Evolutionary conservation across 177 flowering plant genomes (phyloP), one percentile per base, ranked within the genome.

Genomic region (Vitis hybrid): DNA sequence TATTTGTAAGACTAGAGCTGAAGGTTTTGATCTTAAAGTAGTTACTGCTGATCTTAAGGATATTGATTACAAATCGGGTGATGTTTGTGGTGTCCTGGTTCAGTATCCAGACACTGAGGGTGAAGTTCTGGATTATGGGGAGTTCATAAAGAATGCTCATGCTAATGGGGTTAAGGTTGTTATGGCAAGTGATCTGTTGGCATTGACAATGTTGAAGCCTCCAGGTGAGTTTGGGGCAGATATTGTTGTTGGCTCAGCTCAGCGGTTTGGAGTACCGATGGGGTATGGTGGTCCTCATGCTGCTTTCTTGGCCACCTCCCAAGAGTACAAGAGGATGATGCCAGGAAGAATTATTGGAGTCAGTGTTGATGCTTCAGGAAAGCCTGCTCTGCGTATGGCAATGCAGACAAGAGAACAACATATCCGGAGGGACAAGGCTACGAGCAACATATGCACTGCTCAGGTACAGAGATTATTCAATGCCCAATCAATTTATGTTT

Each of bases 251-350:
- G 97, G 99, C 11, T 90, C 98, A 0, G 95, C 98, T 18, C 98
- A 95, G 86, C 85, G 98, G 73, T 95, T 93, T 77, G 99, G 99
- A 14, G 99, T 95, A 50, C 98, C 99, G 1, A 90, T 95, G 99
- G 99, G 98, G 18, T 95, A 95, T 85, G 99, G 99, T 4, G 99
- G 99, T 50, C 99, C 99, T 62, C 99, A 95, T 70, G 99, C 99
- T 1, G 99, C 97, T 1, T 95, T 95, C 78, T 68, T 95, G 78
- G 99, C 99, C 21, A 93, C 99, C 0, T 93, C 99, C 1, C 97
- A 92, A 74, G 98, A 93, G 86, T 93, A 95, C 72, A 95, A 91
- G 86, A 88, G 99, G 81, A 77, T 95, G 99, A 95, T 95, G 97
- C 99, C 99, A 0, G 99, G 99, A 68, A 84, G 99, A 77, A 90